Evolutionary conservation across 352 stramenopile genomes (phyloP).

Genomic region (Globisporangium paroecandrum): DNA sequence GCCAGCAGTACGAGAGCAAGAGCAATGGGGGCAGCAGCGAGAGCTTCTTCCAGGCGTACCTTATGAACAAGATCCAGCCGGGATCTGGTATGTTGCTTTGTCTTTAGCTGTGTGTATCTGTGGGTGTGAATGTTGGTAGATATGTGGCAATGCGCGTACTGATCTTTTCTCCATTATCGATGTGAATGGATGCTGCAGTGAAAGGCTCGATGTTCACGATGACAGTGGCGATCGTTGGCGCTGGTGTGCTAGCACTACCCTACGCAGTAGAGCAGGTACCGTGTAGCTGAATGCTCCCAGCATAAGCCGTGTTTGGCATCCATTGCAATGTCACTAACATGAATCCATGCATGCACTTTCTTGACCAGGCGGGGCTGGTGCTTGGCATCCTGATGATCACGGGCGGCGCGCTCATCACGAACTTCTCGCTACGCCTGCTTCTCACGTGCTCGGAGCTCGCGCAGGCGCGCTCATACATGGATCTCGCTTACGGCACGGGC

Average conservation of each 20-base stretch:
- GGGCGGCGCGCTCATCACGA: constrained; percentile 63
- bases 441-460: constrained; percentile 73
- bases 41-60: constrained; percentile 66
- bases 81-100: constrained; percentile 50
- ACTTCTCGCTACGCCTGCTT: constrained; percentile 81
- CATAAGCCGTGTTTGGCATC: too few species aligned
- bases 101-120: background rate
- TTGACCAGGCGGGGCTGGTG: constrained; percentile 44
- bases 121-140: background rate
- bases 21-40: constrained; percentile 8
- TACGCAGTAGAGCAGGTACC: constrained; percentile 70
- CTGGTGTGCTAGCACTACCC: constrained; percentile 74
- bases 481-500: constrained; percentile 63
- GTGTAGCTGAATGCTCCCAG: background rate
- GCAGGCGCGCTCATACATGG: constrained; percentile 80
- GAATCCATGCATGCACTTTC: background rate
- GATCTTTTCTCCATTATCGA: background rate
- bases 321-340: background rate
- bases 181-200: constrained; percentile 31
- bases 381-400: constrained; percentile 71
- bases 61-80: constrained; percentile 82
- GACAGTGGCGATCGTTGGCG: constrained; percentile 84
- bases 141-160: background rate
- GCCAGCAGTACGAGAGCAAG: constrained; percentile 22
- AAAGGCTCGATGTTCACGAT: constrained; percentile 91